Evolutionary conservation across 305 asterid species (phyloP), one percentile per base, ranked within the genome.

Genomic region (Salvia sclarea): DNA sequence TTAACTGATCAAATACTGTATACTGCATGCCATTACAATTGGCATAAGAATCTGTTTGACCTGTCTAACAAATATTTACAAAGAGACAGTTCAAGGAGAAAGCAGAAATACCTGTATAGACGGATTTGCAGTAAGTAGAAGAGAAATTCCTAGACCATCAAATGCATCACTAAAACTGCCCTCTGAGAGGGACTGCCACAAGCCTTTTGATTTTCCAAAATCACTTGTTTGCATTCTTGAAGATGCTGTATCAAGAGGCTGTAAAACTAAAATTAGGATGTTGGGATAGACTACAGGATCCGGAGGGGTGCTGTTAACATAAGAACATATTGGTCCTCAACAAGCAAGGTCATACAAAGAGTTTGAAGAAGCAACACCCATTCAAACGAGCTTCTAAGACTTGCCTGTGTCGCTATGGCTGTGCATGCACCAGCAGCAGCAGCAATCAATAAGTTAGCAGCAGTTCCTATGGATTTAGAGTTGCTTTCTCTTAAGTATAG

Each of bases 181-280:
- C 72, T 85, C 95, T 2, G 95, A 83, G 22, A 90, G 88, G 43
- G 93, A 90, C 75, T 78, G 78, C 89, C 90, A 83, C 59, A 90
- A 81, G 68, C 96, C 88, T 72, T 87, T 86, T 0, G 98, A 90
- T 78, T 93, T 90, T 65, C 97, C 98, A 66, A 93, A 93, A 10
- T 87, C 94, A 84, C 96, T 88, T 45, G 96, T 90, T 76, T 93
- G 98, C 98, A 93, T 93, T 82, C 88, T 88, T 47, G 97, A 90
- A 37, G 98, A 79, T 75, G 96, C 96, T 64, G 98, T 90, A 83
- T 93, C 97, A 40, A 93, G 83, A 61, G 98, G 97, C 98, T 92
- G 85, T 45, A 69, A 63, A 37, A 75, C 63, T 50, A 70, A 57
- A 72, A 11, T 79, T 53, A 71, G 63, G 75, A 58, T 22, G 20